Evolutionary conservation across 768 basidiomycete genomes (phyloP).

Genomic region (Boletus edulis): DNA sequence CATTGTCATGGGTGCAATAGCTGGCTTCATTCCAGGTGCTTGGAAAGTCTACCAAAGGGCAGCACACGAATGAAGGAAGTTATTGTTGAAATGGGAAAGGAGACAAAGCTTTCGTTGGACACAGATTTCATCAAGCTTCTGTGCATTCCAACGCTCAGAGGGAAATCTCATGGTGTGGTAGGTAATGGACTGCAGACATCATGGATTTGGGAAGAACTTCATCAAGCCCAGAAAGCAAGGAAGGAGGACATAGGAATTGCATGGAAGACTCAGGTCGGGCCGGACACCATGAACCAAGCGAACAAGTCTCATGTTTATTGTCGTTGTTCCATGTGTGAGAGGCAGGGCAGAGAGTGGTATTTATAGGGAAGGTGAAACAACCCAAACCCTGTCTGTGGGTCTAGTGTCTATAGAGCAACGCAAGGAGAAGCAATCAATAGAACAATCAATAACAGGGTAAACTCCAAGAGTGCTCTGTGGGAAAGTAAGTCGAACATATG

Average conservation of each 20-base stretch:
- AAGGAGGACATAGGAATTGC: background rate
- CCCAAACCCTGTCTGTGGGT: no score
- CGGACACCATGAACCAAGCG: background rate
- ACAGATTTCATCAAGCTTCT: background rate
- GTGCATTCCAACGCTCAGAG: background rate
- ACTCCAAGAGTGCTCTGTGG: no score
- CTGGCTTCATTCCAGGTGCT: background rate
- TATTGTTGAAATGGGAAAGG: background rate
- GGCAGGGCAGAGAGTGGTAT: background rate
- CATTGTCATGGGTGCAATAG: background rate
- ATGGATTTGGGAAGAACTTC: background rate
- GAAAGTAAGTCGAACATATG: no score
- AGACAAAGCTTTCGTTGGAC: background rate
- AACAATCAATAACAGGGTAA: no score
- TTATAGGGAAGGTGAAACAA: no score
- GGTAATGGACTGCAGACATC: background rate
- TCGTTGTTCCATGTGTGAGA: background rate
- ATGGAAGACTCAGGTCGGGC: background rate
- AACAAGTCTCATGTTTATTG: background rate
- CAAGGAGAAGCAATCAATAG: no score
- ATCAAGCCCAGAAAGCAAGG: background rate
- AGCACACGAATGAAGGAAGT: background rate
- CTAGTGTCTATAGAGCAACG: no score
- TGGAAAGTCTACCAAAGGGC: background rate
- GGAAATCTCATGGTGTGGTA: background rate